Percentiles rank a stretch among this genome's conserved stretches.
Evolutionary conservation across 1,284 basidiomycete species (phyloP).

Genomic region (Cryptococcus hybrid): DNA sequence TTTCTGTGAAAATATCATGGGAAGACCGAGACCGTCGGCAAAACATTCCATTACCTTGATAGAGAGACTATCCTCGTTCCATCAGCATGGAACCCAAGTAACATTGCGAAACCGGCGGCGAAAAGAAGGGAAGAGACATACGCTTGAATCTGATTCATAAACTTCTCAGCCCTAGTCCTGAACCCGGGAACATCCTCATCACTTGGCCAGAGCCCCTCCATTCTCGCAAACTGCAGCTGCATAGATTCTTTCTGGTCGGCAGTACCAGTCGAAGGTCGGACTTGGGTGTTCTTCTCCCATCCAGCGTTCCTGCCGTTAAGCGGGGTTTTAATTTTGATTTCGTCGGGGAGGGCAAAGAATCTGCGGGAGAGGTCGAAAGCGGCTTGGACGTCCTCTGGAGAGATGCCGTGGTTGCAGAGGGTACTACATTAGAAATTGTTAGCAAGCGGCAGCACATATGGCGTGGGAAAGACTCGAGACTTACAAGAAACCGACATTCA

Average conservation of each 20-base stretch:
- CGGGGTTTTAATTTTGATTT: conserved; percentile 17
- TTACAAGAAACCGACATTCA: conserved; percentile 33
- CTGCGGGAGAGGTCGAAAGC: conserved; percentile 19
- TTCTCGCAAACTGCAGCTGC: conserved; percentile 32
- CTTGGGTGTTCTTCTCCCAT: conserved; percentile 28
- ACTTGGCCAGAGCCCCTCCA: conserved; percentile 34
- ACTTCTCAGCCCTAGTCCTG: conserved; percentile 15
- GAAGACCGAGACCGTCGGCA: conserved; percentile 30
- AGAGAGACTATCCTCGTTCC: conserved; percentile 12
- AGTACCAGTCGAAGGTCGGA: conserved; percentile 24
- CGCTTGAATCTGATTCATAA: conserved; percentile 30
- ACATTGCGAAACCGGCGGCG: background rate
- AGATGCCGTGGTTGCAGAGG: conserved; percentile 23
- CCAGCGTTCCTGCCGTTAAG: conserved; percentile 29
- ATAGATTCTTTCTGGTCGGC: conserved; percentile 29
- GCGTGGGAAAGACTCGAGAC: conserved; percentile 1
- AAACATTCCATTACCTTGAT: conserved; percentile 36
- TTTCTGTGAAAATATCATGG: conserved; percentile 25
- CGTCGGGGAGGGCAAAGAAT: conserved; percentile 25
- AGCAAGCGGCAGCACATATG: background rate
- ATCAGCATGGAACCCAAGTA: conserved; percentile 6
- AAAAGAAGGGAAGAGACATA: conserved; percentile 5
- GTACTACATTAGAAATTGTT: conserved; percentile 8
- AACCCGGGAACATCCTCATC: conserved; percentile 23
- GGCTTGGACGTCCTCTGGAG: conserved; percentile 15